Evolutionary conservation across 768 basidiomycete genomes (phyloP), one percentile per base, ranked within the genome.

Genomic region (Suillus weaverae): DNA sequence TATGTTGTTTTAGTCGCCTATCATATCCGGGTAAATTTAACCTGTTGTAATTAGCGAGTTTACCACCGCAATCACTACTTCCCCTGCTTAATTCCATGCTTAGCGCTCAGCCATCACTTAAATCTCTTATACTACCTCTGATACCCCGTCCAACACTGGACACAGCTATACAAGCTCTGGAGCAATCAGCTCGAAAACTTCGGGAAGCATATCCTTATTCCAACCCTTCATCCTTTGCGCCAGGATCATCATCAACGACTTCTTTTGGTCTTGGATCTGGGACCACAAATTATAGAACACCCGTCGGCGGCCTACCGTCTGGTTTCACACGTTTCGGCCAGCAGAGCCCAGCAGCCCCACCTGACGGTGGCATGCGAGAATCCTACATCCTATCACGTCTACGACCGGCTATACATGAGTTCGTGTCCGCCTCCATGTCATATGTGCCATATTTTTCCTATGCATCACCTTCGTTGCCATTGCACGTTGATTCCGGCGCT

Each of bases 371-470:
- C 43, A 94, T 94, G 91, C 88, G 93, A 65, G 89, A 92, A 64
- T 86, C 88, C 7, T 95, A 95, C 74, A 83, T 94, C 68, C 76
- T 87, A 44, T 91, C 88, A 20, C 84, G 93, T 62, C 80, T 95
- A 20, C 85, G 89, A 56, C 89, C 90, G 18, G 87, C 89, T 74
- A 86, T 94, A 59, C 78, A 82, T 60, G 92, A 94, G 60, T 95
- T 92, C 69, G 87, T 89, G 36, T 84, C 92, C 3, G 85, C 89
- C 36, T 91, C 86, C 74, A 83, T 88, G 74, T 89, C 93, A 7
- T 95, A 94, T 73, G 85, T 94, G 55, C 91, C 91, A 3, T 94
- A 95, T 73, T 95, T 95, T 73, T 90, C 92, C 26, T 88, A 85
- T 69, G 30, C 33, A 55, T 72, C 61, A 66, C 70, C 66, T 60